Conservation (phyloP, 2,329 filamentous ascomycete genomes). For the Phaeosphaeriaceae sp. region DNA sequence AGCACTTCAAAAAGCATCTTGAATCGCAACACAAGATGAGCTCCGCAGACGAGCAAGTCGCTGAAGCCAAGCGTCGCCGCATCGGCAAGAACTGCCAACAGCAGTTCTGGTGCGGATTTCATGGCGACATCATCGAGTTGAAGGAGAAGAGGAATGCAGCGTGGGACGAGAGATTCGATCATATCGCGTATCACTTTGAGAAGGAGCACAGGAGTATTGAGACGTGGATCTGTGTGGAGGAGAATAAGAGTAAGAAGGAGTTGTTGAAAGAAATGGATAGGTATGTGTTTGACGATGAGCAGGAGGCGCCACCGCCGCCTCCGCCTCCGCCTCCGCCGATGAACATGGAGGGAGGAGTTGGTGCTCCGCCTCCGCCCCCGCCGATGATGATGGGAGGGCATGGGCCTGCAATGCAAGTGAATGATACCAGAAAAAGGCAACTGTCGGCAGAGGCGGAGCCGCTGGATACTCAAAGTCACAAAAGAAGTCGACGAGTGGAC, state of each 20-base stretch:
- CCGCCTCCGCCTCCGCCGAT: not conserved
- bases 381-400: too few species aligned
- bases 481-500: too few species aligned
- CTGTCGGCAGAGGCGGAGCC: not conserved
- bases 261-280: conserved; percentile 26
- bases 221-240: conserved; percentile 63
- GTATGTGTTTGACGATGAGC: conserved; percentile 27
- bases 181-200: conserved; percentile 78
- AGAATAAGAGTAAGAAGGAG: conserved; percentile 45
- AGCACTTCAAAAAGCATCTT: conserved; percentile 71
- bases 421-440: not conserved
- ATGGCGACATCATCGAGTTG: conserved; percentile 64
- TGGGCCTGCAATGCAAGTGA: not conserved
- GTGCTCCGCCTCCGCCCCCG: not conserved
- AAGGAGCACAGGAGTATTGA: conserved; percentile 62
- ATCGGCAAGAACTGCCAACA: conserved; percentile 71
- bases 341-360: too few species aligned
- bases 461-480: too few species aligned
- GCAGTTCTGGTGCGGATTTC: conserved; percentile 91
- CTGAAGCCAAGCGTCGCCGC: conserved; percentile 62
- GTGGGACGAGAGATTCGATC: conserved; percentile 70
- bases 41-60: conserved; percentile 36
- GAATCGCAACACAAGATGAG: conserved; percentile 55
- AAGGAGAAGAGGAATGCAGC: conserved; percentile 60
- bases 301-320: conserved; percentile 7